A percentile compares a stretch with the other conserved stretches of the same genome.
Conservation (phyloP, 2,329 filamentous ascomycete genomes). For the Aureobasidium sp. region DNA sequence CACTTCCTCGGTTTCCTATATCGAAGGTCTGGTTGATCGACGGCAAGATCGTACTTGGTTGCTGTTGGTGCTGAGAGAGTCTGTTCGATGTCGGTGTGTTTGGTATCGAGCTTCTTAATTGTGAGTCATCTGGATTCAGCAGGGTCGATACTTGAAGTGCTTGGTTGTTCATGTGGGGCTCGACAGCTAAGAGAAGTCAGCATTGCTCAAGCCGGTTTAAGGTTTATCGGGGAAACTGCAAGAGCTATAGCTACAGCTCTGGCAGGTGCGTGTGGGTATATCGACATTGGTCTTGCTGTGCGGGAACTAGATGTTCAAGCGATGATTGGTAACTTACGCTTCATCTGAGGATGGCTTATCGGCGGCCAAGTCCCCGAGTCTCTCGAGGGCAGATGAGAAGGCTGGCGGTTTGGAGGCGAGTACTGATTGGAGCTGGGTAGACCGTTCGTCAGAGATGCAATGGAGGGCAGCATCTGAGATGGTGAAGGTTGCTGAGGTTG, state of each 20-base stretch:
- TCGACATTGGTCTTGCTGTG: not conserved
- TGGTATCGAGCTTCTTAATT: slow-evolving; percentile 34
- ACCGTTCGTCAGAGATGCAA: slow-evolving; percentile 30
- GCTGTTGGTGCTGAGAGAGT: slow-evolving; percentile 19
- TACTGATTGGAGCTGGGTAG: slow-evolving; percentile 24
- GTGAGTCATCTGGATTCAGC: slow-evolving; percentile 43
- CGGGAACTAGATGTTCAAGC: not conserved
- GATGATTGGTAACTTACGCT: slow-evolving; percentile 25
- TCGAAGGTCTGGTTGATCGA: slow-evolving; percentile 48
- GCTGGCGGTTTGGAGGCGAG: slow-evolving; percentile 23
- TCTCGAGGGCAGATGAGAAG: slow-evolving; percentile 25
- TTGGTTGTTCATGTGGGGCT: slow-evolving; percentile 24
- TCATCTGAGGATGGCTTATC: slow-evolving; percentile 26
- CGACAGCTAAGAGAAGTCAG: not conserved
- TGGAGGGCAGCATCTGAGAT: slow-evolving; percentile 25
- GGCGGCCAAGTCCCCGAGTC: slow-evolving; percentile 31
- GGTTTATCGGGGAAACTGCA: not conserved
- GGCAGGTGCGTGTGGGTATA: not conserved
- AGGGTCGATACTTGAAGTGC: slow-evolving; percentile 42
- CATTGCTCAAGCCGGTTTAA: not conserved
- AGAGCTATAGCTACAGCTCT: not conserved
- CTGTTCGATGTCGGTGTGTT: slow-evolving; percentile 36
- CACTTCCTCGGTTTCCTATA: slow-evolving; percentile 22
- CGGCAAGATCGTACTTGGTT: slow-evolving; percentile 36
- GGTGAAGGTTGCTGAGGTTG: slow-evolving; percentile 16